phyloP scores from a whole-genome alignment of 2,329 filamentous ascomycete species.

The Colletotrichum neosansevieriae region DNA sequence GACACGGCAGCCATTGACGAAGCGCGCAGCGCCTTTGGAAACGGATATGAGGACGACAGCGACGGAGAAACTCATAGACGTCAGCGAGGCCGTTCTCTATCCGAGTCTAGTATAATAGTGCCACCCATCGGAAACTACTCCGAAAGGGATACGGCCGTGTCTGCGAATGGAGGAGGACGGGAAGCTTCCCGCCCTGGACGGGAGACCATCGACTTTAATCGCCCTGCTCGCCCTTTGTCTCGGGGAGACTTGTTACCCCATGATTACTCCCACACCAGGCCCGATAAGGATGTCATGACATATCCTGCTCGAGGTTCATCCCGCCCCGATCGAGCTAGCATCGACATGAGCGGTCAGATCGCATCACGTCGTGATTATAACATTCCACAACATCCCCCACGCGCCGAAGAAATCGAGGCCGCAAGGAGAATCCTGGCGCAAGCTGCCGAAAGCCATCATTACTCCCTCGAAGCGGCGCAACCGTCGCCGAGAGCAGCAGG shows the following conservation, averaged over 20 bases:
- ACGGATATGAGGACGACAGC: slow-evolving; percentile 15
- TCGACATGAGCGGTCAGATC: slow-evolving; percentile 11
- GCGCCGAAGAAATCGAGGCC: slow-evolving; percentile 33
- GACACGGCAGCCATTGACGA: slow-evolving; percentile 26
- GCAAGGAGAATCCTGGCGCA: slow-evolving; percentile 29
- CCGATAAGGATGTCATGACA: background rate
- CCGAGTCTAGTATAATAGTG: slow-evolving; percentile 14
- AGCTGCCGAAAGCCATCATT: slow-evolving; percentile 8
- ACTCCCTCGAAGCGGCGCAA: background rate
- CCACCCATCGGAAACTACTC: background rate
- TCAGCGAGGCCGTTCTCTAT: slow-evolving; percentile 7
- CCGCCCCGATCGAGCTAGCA: slow-evolving; percentile 24
- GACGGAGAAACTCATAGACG: slow-evolving; percentile 11
- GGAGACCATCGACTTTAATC: slow-evolving; percentile 9
- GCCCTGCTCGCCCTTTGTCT: slow-evolving; percentile 14
- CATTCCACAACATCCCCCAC: slow-evolving; percentile 19
- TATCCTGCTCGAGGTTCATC: slow-evolving; percentile 16
- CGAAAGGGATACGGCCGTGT: slow-evolving; percentile 12
- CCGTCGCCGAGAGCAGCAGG: background rate
- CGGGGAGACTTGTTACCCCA: slow-evolving; percentile 11
- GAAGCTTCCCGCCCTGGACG: no score
- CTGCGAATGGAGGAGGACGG: background rate
- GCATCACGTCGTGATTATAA: slow-evolving; percentile 18
- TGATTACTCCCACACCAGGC: background rate
- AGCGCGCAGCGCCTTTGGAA: slow-evolving; percentile 3